These are phyloP conservation scores for Chimonanthus salicifolius DNA, from an alignment of 164 flowering plant species.

Conservation along the genomic window DNA sequence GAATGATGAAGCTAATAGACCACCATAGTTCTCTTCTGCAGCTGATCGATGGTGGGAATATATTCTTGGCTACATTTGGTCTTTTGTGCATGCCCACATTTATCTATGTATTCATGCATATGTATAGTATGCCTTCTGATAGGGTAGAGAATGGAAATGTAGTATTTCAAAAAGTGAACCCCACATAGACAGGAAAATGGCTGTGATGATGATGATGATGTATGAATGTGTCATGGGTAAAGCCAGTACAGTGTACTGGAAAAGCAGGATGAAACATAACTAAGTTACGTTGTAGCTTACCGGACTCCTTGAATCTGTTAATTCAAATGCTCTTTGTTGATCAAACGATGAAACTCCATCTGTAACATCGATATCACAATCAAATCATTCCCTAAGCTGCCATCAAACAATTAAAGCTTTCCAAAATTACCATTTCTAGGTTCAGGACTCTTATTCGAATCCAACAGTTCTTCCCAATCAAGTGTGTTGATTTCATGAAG, in stretches of 20 bases:
- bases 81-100: background rate
- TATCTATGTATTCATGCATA: no score
- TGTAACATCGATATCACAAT: constrained; percentile 19
- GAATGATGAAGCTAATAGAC: no score
- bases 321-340: constrained; percentile 25
- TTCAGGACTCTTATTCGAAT: constrained; percentile 28
- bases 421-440: constrained; percentile 39
- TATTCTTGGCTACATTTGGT: no score
- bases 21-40: no score
- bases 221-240: background rate
- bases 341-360: constrained; percentile 24
- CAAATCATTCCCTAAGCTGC: background rate
- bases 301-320: constrained; percentile 19
- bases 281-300: constrained; percentile 29
- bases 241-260: background rate
- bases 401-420: background rate
- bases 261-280: no score
- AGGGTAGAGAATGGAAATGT: no score
- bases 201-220: no score
- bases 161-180: no score
- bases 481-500: constrained; percentile 88
- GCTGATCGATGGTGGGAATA: no score
- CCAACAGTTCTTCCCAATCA: constrained; percentile 93
- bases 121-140: no score
- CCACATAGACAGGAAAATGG: no score